phyloP scores from a whole-genome alignment of 208 protist species.

The Acanthamoeba healyi region DNA sequence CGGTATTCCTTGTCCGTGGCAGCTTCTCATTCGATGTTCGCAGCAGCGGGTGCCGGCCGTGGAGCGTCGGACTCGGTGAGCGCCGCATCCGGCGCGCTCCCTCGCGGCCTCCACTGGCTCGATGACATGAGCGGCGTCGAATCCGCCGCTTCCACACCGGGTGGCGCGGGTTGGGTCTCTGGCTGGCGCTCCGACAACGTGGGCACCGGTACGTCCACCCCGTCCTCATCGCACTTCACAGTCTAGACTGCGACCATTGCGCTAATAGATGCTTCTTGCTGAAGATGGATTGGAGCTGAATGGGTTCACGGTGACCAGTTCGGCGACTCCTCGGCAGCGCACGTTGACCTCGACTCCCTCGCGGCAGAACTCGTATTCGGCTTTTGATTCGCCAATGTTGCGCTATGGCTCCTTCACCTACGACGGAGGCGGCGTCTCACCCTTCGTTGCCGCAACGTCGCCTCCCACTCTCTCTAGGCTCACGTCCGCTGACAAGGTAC shows the following conservation, averaged over 20 bases:
- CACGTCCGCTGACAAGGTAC: too few relatives aligned
- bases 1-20: neutral
- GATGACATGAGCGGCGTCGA: slow-evolving; percentile 15
- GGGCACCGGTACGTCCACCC: neutral
- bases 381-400: neutral
- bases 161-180: neutral
- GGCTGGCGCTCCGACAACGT: neutral
- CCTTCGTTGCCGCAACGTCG: too few relatives aligned
- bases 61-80: neutral
- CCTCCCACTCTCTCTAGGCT: too few relatives aligned
- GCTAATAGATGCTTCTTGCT: neutral
- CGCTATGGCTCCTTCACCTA: neutral
- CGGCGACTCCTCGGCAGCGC: neutral
- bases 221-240: neutral
- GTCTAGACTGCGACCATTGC: too few relatives aligned
- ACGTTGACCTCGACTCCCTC: neutral
- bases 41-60: neutral
- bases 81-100: neutral
- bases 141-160: neutral
- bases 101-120: neutral
- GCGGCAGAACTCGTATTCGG: neutral
- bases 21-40: neutral
- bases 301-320: neutral
- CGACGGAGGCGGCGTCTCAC: neutral
- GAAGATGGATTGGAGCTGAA: neutral